Percentiles rank a stretch among this genome's conserved stretches.
These are phyloP conservation scores for Colletotrichum eremochloae DNA, from an alignment of 2,329 filamentous ascomycete genomes.

Conservation along the genomic window DNA sequence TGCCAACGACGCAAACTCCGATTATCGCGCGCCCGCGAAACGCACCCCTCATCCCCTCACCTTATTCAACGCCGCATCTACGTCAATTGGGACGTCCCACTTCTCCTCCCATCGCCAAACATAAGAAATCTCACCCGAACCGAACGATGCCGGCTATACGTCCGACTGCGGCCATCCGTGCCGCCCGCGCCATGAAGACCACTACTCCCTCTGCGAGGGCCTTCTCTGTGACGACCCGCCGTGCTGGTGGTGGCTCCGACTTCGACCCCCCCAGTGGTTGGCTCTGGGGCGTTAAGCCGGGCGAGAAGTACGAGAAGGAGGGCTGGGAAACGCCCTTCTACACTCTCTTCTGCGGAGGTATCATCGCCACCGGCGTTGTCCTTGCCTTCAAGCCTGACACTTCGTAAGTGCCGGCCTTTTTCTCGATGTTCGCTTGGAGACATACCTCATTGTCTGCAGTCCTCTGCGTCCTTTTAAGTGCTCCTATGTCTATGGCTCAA, in stretches of 20 bases:
- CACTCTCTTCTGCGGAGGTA: constrained; percentile 85
- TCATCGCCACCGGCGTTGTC: constrained; percentile 80
- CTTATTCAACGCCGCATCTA: constrained; percentile 11
- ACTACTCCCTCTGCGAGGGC: constrained; percentile 48
- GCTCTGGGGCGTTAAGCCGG: constrained; percentile 94
- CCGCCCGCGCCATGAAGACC: constrained; percentile 52
- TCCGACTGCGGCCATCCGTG: constrained; percentile 42
- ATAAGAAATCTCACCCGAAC: not conserved
- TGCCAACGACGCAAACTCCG: constrained; percentile 37
- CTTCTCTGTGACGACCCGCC: constrained; percentile 62
- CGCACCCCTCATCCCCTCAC: constrained; percentile 13
- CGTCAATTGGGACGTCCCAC: constrained; percentile 29
- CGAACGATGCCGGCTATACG: constrained; percentile 42
- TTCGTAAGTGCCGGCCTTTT: constrained; percentile 76
- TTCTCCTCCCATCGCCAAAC: not conserved
- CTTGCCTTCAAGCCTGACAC: constrained; percentile 99
- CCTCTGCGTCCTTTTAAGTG: no score
- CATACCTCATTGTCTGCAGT: no score
- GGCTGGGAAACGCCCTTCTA: constrained; percentile 93
- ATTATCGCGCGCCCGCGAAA: constrained; percentile 31
- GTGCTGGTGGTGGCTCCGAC: constrained; percentile 66
- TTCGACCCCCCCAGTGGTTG: constrained; percentile 93
- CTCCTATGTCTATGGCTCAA: not conserved
- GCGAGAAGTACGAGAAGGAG: constrained; percentile 95
- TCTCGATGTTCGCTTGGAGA: not conserved